Base-by-base conservation (phyloP, 495 filamentous ascomycete genomes). In the Rusavskia elegans region DNA sequence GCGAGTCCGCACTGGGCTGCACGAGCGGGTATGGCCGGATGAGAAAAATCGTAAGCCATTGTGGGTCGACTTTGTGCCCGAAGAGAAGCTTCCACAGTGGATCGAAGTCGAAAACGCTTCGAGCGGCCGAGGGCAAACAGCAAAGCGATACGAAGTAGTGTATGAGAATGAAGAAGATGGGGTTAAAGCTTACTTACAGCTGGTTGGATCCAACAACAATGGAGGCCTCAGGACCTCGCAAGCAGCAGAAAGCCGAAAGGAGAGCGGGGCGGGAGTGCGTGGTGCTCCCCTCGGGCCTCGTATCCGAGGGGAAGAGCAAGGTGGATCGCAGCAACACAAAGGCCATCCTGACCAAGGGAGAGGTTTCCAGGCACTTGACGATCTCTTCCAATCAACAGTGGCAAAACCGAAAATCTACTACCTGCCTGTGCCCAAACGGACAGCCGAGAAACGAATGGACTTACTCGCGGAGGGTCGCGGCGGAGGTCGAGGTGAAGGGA, bases 1-100 rank as follows among this genome's bases (percentile, higher is more conserved):
- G 6, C 76, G 89, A 11, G 89, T 86, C 17, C 83, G 92, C 32
- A 76, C 79, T 0, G 75, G 77, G 9, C 66, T 98, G 7, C 92
- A 98, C 61, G 76, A 75, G 39, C 75, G 73, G 3, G 71, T 87
- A 38, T 98, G 88, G 87, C 92, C 92, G 1, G 78, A 86, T 38
- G 92, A 97, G 64, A 78, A 81, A 48, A 83, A 83, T 44, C 78
- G 92, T 38, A 90, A 92, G 63, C 76, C 76, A 2, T 76, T 98
- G 5, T 95, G 84, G 77, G 86, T 83, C 4, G 92, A 98, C 57
- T 98, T 94, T 62, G 75, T 96, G 6, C 92, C 92, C 0, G 78
- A 84, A 51, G 78, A 87, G 23, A 76, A 77, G 53, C 68, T 93
- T 13, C 59, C 68, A 21, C 76, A 82, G 41, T 98, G 89, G 89